Base-by-base conservation (phyloP, 495 filamentous ascomycete genomes). In the Podospora comata region DNA sequence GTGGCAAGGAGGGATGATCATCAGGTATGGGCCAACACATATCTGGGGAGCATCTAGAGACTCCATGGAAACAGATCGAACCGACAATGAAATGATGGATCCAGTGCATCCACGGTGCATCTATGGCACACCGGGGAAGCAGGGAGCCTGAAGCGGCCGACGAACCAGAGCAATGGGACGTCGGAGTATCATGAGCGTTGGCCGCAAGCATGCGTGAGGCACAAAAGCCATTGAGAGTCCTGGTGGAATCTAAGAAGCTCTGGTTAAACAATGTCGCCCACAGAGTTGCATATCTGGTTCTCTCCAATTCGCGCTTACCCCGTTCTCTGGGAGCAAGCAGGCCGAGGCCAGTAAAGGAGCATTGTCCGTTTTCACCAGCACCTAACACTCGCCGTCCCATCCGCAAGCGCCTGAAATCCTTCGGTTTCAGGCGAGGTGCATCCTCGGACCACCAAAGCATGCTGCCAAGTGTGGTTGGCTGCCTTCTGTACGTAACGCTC, bases 361-460 rank as follows among this genome's bases (percentile, higher is more conserved):
- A 5, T 48, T 48, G 39, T 48, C 39, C 39, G 9, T 6, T 48
- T 48, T 11, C 39, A 48, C 39, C 39, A 13, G 0, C 39, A 16
- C 5, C 2, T 11, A 48, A 6, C 39, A 48, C 39, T 48, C 5
- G 15, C 39, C 9, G 39, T 48, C 15, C 5, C 7, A 48, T 16
- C 13, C 5, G 13, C 15, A 16, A 16, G 39, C 39, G 9, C 2
- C n/a, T 56, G 58, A 53, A 34, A 32, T 28, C 27, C 44, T 66
- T 67, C 65, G 32, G 62, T 62, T 48, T 70, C 19, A 15, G 56
- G 68, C 65, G 68, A 70, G n/a, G 23, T 65, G 65, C 68, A 57
- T 57, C 48, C 16, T 34, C 61, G 64, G 55, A 65, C 67, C 62
- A 26, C 23, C 39, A 9, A 62, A 56, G 16, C 32, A 61, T 48